phyloP scores from a whole-genome alignment of 352 stramenopile genomes.

The Hyaloperonospora arabidopsidis region DNA sequence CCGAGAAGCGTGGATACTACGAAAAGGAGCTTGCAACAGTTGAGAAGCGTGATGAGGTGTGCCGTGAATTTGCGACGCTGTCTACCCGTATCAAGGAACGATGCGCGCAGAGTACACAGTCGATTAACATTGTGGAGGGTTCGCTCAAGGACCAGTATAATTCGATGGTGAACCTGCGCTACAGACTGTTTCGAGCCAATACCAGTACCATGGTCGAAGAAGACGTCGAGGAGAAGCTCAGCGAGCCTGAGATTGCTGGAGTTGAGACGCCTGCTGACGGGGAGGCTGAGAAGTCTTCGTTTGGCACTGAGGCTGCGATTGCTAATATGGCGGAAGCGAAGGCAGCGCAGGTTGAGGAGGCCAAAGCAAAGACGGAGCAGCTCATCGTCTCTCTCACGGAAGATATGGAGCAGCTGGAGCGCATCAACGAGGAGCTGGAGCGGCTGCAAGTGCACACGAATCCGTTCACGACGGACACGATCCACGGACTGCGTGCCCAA shows the following conservation, averaged over 20 bases:
- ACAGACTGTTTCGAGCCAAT: slow-evolving; percentile 61
- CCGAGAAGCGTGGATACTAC: slow-evolving; percentile 70
- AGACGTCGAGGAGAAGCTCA: slow-evolving; percentile 27
- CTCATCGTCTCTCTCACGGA: slow-evolving; percentile 46
- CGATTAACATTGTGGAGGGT: slow-evolving; percentile 71
- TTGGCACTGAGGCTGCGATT: slow-evolving; percentile 11
- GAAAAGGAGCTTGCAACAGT: slow-evolving; percentile 66
- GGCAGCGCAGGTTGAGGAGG: slow-evolving; percentile 18
- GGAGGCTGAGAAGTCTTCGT: slow-evolving; percentile 10
- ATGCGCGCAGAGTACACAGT: slow-evolving; percentile 59
- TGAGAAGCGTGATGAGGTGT: slow-evolving; percentile 69
- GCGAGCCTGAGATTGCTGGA: slow-evolving; percentile 31
- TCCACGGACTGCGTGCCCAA: slow-evolving; percentile 78
- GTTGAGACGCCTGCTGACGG: slow-evolving; percentile 17
- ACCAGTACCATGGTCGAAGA: slow-evolving; percentile 38
- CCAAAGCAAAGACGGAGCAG: slow-evolving; percentile 24
- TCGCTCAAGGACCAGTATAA: slow-evolving; percentile 70
- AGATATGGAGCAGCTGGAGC: slow-evolving; percentile 80
- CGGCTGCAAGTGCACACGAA: slow-evolving; percentile 82
- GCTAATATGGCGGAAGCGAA: slow-evolving; percentile 16
- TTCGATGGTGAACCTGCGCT: slow-evolving; percentile 65
- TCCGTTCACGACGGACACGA: slow-evolving; percentile 86
- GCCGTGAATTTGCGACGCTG: slow-evolving; percentile 66
- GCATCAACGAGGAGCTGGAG: slow-evolving; percentile 77
- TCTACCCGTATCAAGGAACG: slow-evolving; percentile 73